Evolutionary conservation across 257 asterid species (phyloP).

Genomic region (Nyctanthes arbortristis): DNA sequence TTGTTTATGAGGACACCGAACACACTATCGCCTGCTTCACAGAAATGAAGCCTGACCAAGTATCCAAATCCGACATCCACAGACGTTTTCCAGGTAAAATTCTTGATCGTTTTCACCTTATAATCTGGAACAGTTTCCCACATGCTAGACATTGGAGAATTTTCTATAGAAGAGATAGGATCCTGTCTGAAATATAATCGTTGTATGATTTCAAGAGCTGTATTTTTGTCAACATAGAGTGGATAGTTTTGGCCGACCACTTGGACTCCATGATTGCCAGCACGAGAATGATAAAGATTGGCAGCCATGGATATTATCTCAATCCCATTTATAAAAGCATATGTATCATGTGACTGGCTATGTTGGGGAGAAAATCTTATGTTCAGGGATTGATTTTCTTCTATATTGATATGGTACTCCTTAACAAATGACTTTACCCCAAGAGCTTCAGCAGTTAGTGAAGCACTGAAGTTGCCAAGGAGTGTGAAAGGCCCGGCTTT

Average conservation of each 20-base stretch:
- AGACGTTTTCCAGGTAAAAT: slow-evolving; percentile 37
- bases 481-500: slow-evolving; percentile 30
- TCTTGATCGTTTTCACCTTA: slow-evolving; percentile 15
- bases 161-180: slow-evolving; percentile 24
- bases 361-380: neutral
- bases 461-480: slow-evolving; percentile 32
- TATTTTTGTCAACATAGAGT: slow-evolving; percentile 37
- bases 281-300: slow-evolving; percentile 23
- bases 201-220: slow-evolving; percentile 47
- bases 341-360: slow-evolving; percentile 21
- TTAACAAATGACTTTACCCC: slow-evolving; percentile 22
- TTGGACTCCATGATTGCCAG: slow-evolving; percentile 10
- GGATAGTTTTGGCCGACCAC: slow-evolving; percentile 26
- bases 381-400: slow-evolving; percentile 16
- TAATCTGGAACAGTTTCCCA: slow-evolving; percentile 33
- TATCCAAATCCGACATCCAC: slow-evolving; percentile 58
- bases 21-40: slow-evolving; percentile 28
- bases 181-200: slow-evolving; percentile 34
- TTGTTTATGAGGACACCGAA: slow-evolving; percentile 41
- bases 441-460: slow-evolving; percentile 26
- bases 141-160: slow-evolving; percentile 30
- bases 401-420: slow-evolving; percentile 27
- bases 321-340: slow-evolving; percentile 42
- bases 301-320: slow-evolving; percentile 30
- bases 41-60: slow-evolving; percentile 57